Evolutionary conservation across 2,329 filamentous ascomycete genomes (phyloP).

Genomic region (Pseudocercospora cruenta): DNA sequence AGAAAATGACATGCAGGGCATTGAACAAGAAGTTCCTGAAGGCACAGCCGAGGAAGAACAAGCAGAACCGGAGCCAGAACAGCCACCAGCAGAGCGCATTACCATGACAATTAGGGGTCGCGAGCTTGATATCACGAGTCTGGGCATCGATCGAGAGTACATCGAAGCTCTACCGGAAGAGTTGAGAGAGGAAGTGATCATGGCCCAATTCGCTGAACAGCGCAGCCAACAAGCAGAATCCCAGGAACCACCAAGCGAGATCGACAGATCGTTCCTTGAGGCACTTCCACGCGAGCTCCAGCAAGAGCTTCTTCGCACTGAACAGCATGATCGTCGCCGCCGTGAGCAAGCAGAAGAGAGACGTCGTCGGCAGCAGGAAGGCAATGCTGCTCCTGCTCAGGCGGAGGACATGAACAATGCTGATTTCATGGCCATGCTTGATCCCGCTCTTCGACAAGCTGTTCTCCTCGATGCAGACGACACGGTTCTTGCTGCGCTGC

Average conservation of each 20-base stretch:
- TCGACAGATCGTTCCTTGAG: conserved; percentile 91
- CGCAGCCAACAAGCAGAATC: conserved; percentile 74
- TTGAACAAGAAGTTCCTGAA: conserved; percentile 57
- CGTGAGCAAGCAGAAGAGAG: conserved; percentile 82
- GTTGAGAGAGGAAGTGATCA: conserved; percentile 91
- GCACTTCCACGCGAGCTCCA: conserved; percentile 89
- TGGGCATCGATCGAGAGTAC: conserved; percentile 94
- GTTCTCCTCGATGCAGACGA: conserved; percentile 91
- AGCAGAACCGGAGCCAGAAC: conserved; percentile 51
- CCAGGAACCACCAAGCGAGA: conserved; percentile 76
- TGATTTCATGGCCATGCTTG: conserved; percentile 87
- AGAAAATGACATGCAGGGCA: conserved; percentile 68
- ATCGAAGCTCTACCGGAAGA: conserved; percentile 97
- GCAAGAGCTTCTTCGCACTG: conserved; percentile 86
- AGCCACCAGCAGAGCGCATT: conserved; percentile 59
- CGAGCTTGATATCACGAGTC: conserved; percentile 87
- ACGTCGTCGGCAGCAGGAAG: conserved; percentile 59
- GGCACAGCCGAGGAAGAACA: conserved; percentile 48
- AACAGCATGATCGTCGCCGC: conserved; percentile 83
- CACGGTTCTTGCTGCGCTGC: conserved; percentile 79
- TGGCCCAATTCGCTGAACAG: conserved; percentile 82
- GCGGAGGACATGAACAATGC: conserved; percentile 85
- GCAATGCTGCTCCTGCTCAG: conserved; percentile 54
- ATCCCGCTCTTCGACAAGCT: conserved; percentile 79
- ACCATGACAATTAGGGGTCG: conserved; percentile 83